Conservation (phyloP, 2,329 filamentous ascomycete genomes). For the Claviceps sp. region DNA sequence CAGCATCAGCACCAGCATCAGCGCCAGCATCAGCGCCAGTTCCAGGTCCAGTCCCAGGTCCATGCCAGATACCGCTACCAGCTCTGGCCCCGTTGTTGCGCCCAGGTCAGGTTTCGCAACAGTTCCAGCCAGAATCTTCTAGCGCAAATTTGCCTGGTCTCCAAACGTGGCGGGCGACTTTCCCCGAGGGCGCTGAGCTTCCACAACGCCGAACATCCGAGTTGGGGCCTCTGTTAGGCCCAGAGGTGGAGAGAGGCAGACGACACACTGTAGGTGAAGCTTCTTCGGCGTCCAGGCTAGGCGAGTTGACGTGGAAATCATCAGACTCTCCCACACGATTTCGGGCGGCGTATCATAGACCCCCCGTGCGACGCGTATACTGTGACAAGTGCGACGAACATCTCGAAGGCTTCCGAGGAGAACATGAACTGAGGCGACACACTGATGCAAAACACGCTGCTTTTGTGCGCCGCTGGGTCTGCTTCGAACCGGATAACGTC, state of each 20-base stretch:
- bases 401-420: conserved; percentile 77
- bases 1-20: not conserved
- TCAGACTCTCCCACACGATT: conserved; percentile 24
- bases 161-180: conserved; percentile 5
- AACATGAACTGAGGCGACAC: conserved; percentile 70
- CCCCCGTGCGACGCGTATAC: conserved; percentile 56
- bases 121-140: conserved; percentile 5
- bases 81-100: conserved; percentile 3
- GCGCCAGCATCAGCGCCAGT: not conserved
- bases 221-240: not conserved
- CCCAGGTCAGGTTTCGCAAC: conserved; percentile 2
- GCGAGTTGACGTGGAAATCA: conserved; percentile 27
- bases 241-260: conserved; percentile 13
- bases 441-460: conserved; percentile 43
- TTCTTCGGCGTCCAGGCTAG: conserved; percentile 25
- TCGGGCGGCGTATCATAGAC: conserved; percentile 33
- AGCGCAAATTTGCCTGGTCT: not conserved
- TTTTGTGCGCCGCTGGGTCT: conserved; percentile 42
- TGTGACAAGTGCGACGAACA: conserved; percentile 71
- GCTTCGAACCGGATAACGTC: conserved; percentile 33
- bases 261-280: conserved; percentile 35
- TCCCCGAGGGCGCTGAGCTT: conserved; percentile 8
- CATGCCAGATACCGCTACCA: not conserved
- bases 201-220: conserved; percentile 6
- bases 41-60: not conserved